phyloP scores from a whole-genome alignment of 805 yeast genomes.

The Suhomyces pyralidae region DNA sequence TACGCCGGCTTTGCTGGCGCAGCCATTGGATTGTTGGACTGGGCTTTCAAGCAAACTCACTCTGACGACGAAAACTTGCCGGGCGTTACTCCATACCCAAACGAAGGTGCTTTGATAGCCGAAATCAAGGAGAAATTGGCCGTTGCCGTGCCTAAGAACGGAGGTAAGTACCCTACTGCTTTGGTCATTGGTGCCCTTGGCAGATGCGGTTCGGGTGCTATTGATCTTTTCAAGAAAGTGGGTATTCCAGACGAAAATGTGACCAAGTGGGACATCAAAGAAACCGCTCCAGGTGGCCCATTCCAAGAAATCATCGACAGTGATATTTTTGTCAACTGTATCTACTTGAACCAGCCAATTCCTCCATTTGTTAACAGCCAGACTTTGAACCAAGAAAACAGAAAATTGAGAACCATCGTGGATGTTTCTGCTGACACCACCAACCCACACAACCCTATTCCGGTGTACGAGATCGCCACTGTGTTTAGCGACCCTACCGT shows the following conservation, averaged over 20 bases:
- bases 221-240: conserved; percentile 72
- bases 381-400: conserved; percentile 57
- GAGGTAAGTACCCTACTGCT: conserved; percentile 70
- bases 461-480: conserved; percentile 88
- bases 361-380: conserved; percentile 83
- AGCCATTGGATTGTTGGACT: conserved; percentile 89
- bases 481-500: conserved; percentile 91
- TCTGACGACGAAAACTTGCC: conserved; percentile 66
- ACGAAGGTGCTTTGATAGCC: conserved; percentile 70
- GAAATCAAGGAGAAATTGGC: conserved; percentile 62
- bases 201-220: conserved; percentile 98
- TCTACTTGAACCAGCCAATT: conserved; percentile 88
- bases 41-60: conserved; percentile 87
- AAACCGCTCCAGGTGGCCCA: conserved; percentile 97
- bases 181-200: conserved; percentile 96
- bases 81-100: conserved; percentile 78
- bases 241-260: conserved; percentile 88
- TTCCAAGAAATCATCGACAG: conserved; percentile 84
- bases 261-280: conserved; percentile 93
- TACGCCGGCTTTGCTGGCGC: conserved; percentile 99
- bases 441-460: conserved; percentile 96
- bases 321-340: conserved; percentile 94
- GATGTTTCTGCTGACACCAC: conserved; percentile 99
- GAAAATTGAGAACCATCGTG: conserved; percentile 87
- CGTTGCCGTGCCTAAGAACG: conserved; percentile 53